Evolutionary conservation across 768 basidiomycete species (phyloP).

Genomic region (Pleurotus platypus): DNA sequence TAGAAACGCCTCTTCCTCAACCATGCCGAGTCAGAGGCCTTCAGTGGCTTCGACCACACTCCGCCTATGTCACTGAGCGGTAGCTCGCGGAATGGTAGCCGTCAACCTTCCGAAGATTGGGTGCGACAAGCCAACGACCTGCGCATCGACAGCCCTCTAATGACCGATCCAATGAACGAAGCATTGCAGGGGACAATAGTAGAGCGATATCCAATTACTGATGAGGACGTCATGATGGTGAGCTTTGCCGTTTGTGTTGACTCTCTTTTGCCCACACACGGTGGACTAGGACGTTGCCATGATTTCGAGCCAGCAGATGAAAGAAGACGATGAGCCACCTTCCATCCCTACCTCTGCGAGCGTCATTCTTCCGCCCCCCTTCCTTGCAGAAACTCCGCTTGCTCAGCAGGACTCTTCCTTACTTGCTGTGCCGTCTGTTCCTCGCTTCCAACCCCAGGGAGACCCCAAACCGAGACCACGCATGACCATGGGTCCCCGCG

Average conservation of each 20-base stretch:
- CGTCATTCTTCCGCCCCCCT: no score
- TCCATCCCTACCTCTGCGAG: slow-evolving; percentile 16
- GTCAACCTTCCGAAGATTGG: slow-evolving; percentile 66
- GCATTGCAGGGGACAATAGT: neutral
- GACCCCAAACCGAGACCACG: slow-evolving; percentile 30
- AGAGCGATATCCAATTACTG: neutral
- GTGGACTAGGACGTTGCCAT: neutral
- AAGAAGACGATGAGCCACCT: neutral
- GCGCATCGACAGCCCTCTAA: slow-evolving; percentile 54
- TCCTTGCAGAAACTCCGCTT: no score
- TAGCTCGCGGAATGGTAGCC: slow-evolving; percentile 30
- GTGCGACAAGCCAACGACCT: slow-evolving; percentile 66
- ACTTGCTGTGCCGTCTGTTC: slow-evolving; percentile 5
- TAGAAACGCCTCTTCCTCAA: slow-evolving; percentile 60
- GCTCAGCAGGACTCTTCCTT: no score
- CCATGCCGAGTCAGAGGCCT: slow-evolving; percentile 15
- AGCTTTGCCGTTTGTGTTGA: neutral
- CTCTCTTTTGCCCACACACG: neutral
- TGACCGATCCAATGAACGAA: slow-evolving; percentile 13
- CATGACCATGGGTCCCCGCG: slow-evolving; percentile 69
- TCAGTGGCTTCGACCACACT: neutral
- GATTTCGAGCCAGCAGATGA: neutral
- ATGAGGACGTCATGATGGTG: slow-evolving; percentile 4
- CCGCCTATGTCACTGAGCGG: neutral
- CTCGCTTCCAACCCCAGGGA: slow-evolving; percentile 17